Base-by-base conservation (phyloP, 257 asterid species). In the Gentiana macrophylla region DNA sequence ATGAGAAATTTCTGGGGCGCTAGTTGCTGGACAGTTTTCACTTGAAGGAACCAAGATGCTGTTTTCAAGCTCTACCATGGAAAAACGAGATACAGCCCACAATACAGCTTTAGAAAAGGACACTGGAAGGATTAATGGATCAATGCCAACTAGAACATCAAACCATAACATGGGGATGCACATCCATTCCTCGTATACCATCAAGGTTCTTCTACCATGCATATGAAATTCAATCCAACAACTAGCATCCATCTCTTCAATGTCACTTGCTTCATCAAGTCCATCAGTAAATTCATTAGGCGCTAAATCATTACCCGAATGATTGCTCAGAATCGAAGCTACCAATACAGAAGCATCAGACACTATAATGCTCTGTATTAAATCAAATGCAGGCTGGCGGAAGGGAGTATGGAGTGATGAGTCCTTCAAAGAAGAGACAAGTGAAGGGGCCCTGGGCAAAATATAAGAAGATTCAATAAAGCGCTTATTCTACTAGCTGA, bases 121-220 rank as follows among this genome's bases (percentile, higher is more conserved):
- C 62, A 80, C 49, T 43, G 98, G 98, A 55, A 91, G 90, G 43
- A 76, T 54, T 66, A 63, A 53, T 6, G 90, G 95, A 72, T 85
- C 94, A 48, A 78, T 77, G 70, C 86, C 95, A 74, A 83, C 93
- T 59, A 91, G 76, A 62, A 87, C 95, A 72, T 84, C 95, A 75
- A 75, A 83, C 98, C 98, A 91, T 79, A 91, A 74, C 95, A 84
- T 87, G 35, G 98, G 98, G 68, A 78, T 80, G 75, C 98, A 91
- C 94, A 91, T 79, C 98, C 98, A 91, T 60, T 67, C 79, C 75
- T 75, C 87, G 68, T 74, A 84, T 62, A 66, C 82, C 64, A 74
- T 78, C 38, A 88, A 79, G 57, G 78, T 72, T 35, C 74, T 74
- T 73, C 80, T 81, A 67, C 79, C 78, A 80, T 87, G 98, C 72